A percentile compares a stretch with the other conserved stretches of the same genome.
These are phyloP conservation scores for Quercus bicolor DNA, from an alignment of 306 rosid genomes.

Conservation along the genomic window DNA sequence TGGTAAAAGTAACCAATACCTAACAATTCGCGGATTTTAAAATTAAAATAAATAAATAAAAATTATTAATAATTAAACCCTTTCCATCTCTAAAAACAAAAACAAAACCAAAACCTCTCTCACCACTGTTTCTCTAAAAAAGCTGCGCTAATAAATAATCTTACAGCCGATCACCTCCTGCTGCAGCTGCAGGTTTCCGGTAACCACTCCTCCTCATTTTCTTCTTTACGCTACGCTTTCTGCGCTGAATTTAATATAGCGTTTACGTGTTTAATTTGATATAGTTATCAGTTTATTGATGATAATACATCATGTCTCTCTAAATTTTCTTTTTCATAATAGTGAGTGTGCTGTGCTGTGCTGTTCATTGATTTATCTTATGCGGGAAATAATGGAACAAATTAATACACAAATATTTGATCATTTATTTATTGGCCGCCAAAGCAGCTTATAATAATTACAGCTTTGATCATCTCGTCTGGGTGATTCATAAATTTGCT, in stretches of 20 bases:
- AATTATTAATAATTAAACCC: conserved; percentile 6
- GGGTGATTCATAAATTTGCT: too few species aligned
- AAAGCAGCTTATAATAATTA: too few species aligned
- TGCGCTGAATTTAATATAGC: background rate
- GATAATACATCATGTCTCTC: background rate
- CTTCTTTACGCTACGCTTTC: background rate
- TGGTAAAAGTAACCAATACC: too few species aligned
- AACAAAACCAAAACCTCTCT: background rate
- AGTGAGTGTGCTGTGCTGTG: too few species aligned
- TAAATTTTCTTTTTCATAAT: too few species aligned
- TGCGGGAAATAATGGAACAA: too few species aligned
- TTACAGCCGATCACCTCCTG: background rate
- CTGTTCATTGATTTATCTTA: too few species aligned
- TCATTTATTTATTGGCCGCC: background rate
- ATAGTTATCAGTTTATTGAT: background rate
- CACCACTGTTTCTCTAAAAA: background rate
- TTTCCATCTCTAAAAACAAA: background rate
- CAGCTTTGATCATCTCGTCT: too few species aligned
- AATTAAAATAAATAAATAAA: too few species aligned
- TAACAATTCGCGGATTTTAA: too few species aligned
- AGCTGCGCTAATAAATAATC: background rate
- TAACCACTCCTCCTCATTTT: background rate
- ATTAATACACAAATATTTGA: too few species aligned
- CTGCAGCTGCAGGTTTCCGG: background rate
- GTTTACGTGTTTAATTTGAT: background rate